phyloP scores from a whole-genome alignment of 108 stramenopile genomes.

The Conticribra guillardii region DNA sequence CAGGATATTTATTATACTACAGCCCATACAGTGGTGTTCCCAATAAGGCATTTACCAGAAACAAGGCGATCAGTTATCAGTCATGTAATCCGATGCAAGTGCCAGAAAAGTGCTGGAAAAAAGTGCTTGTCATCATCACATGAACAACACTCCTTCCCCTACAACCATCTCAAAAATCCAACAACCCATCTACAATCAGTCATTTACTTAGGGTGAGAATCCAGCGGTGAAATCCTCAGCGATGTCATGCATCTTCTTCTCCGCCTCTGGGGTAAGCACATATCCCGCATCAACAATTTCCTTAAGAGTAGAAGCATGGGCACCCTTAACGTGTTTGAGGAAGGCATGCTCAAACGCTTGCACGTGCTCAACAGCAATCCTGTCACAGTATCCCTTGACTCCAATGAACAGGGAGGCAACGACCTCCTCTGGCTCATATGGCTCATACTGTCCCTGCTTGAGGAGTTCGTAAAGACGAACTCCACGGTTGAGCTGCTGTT shows the following conservation, averaged over 20 bases:
- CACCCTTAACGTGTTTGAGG: slow-evolving; percentile 94
- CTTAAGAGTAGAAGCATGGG: slow-evolving; percentile 86
- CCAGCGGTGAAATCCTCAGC: slow-evolving; percentile 97
- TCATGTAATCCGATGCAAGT: neutral
- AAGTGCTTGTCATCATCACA: neutral
- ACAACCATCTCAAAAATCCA: neutral
- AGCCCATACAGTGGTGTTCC: neutral
- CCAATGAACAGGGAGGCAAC: slow-evolving; percentile 98
- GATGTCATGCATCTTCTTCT: slow-evolving; percentile 87
- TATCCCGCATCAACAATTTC: slow-evolving; percentile 90
- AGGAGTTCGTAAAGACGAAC: slow-evolving; percentile 99
- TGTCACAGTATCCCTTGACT: slow-evolving; percentile 99
- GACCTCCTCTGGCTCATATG: slow-evolving; percentile 98
- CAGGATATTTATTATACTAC: slow-evolving; percentile 1
- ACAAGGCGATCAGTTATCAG: neutral
- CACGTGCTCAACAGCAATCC: slow-evolving; percentile 96
- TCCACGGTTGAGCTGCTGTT: slow-evolving; percentile 99
- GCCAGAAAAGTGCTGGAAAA: neutral
- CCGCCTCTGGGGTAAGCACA: slow-evolving; percentile 78
- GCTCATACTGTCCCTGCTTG: slow-evolving; percentile 99
- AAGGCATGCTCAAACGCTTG: slow-evolving; percentile 96
- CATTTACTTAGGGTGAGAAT: slow-evolving; percentile 65
- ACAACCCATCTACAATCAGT: neutral
- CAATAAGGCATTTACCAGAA: neutral
- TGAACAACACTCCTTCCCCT: neutral